Conservation (phyloP, 768 basidiomycete genomes). For the button mushroom (Agaricus bisporus) region DNA sequence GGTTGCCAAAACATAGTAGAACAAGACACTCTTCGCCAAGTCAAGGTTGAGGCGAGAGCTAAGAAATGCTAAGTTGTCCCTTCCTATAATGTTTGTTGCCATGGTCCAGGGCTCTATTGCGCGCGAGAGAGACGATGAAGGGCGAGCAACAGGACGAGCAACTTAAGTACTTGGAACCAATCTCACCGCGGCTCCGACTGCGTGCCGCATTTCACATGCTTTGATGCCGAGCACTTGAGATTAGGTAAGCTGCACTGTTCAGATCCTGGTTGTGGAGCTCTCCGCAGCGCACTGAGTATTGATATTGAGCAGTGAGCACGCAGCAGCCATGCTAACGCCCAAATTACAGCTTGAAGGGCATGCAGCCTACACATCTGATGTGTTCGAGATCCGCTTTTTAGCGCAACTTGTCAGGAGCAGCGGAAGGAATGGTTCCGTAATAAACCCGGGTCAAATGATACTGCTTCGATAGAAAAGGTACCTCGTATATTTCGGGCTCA, state of each 20-base stretch:
- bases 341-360: background rate
- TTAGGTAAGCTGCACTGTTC: no score
- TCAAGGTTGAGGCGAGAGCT: constrained; percentile 26
- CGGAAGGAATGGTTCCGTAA: no score
- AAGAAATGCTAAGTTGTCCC: background rate
- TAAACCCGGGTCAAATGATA: no score
- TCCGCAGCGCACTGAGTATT: no score
- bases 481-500: no score
- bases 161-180: background rate
- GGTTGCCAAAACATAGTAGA: constrained; percentile 51
- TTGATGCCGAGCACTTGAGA: background rate
- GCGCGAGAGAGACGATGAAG: background rate
- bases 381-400: background rate
- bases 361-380: background rate
- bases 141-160: no score
- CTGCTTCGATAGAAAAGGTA: no score
- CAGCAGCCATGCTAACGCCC: background rate
- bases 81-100: background rate
- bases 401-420: background rate
- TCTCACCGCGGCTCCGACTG: background rate
- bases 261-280: no score
- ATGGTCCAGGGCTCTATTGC: background rate
- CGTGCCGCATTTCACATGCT: constrained; percentile 7
- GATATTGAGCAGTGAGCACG: no score
- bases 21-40: constrained; percentile 47